Evolutionary conservation across 208 protist species (phyloP).

Genomic region (Trypanosoma lewisi): DNA sequence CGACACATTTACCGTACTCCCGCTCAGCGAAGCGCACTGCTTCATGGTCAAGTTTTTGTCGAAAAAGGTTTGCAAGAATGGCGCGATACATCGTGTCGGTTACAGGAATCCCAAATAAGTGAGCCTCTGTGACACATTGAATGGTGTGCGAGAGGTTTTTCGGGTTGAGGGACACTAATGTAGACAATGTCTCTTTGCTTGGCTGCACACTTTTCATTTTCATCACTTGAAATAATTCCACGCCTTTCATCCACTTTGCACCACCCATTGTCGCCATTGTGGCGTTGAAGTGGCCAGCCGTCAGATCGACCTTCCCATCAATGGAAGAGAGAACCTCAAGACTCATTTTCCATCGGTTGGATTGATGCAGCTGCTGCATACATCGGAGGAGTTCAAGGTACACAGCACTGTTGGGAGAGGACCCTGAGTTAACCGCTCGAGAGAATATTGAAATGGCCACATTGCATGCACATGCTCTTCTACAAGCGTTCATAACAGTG

Average conservation of each 20-base stretch:
- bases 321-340: conserved; percentile 55
- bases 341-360: conserved; percentile 49
- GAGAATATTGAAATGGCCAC: conserved; percentile 55
- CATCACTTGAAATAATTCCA: conserved; percentile 74
- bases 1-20: conserved; percentile 47
- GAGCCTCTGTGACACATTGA: conserved; percentile 71
- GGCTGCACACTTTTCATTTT: conserved; percentile 68
- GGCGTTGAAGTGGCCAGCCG: conserved; percentile 85
- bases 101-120: conserved; percentile 68
- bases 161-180: conserved; percentile 53
- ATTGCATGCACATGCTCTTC: conserved; percentile 56
- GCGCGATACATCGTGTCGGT: conserved; percentile 82
- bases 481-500: conserved; percentile 81
- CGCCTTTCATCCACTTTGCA: conserved; percentile 45
- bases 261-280: conserved; percentile 65
- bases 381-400: conserved; percentile 82
- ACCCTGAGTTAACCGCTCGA: conserved; percentile 45
- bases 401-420: conserved; percentile 62
- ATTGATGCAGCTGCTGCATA: conserved; percentile 42
- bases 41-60: conserved; percentile 69
- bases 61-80: conserved; percentile 63
- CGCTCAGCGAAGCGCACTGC: conserved; percentile 65
- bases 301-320: conserved; percentile 59
- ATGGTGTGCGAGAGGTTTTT: conserved; percentile 61
- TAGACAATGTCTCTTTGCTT: conserved; percentile 76